A percentile compares a stretch with the other conserved stretches of the same genome.
These are phyloP conservation scores for Arabidopsis arenosa DNA, from an alignment of 345 rosid species.

Conservation along the genomic window DNA sequence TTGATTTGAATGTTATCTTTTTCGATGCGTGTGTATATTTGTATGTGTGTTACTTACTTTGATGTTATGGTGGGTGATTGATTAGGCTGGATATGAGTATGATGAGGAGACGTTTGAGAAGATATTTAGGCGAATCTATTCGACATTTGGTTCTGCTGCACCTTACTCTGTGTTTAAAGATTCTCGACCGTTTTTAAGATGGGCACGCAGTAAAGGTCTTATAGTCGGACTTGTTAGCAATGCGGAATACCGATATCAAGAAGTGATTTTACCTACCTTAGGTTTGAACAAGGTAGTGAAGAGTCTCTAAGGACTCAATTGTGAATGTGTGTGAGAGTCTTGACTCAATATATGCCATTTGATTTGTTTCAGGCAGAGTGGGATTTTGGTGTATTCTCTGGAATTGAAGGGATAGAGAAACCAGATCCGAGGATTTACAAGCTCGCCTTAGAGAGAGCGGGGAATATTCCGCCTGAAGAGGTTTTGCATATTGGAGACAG, in stretches of 20 bases:
- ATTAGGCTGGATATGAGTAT: conserved; percentile 93
- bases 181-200: conserved; percentile 82
- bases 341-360: background rate
- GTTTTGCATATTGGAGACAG: conserved; percentile 89
- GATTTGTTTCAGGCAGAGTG: conserved; percentile 68
- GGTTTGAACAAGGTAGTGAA: conserved; percentile 69
- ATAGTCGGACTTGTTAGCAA: conserved; percentile 81
- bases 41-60: background rate
- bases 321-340: conserved; percentile 20
- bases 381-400: conserved; percentile 98
- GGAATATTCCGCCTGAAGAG: conserved; percentile 73
- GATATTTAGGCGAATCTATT: conserved; percentile 79
- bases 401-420: conserved; percentile 91
- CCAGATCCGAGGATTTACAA: conserved; percentile 78
- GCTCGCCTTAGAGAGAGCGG: conserved; percentile 81
- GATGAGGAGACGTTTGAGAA: conserved; percentile 94
- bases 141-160: conserved; percentile 95
- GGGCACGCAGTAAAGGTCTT: conserved; percentile 76
- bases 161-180: conserved; percentile 83
- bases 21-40: background rate
- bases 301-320: conserved; percentile 14
- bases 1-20: background rate
- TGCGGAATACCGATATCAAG: conserved; percentile 84
- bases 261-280: conserved; percentile 90
- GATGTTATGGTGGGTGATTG: conserved; percentile 9